phyloP scores from a whole-genome alignment of 2,329 filamentous ascomycete species.

The Ophiosphaerella korrae region DNA sequence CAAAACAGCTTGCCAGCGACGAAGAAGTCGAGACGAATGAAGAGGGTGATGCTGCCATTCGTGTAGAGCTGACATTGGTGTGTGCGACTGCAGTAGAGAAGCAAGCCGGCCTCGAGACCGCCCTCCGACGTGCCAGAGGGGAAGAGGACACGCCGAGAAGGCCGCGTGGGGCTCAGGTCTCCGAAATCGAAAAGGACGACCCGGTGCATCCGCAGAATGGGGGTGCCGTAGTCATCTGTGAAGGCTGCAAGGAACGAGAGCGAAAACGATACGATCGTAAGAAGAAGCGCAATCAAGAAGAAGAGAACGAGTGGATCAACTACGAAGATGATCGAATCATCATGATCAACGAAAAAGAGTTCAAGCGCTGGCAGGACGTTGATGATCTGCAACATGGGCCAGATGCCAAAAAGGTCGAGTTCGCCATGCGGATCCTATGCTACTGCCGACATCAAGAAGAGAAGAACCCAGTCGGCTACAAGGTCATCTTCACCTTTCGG shows the following conservation, averaged over 20 bases:
- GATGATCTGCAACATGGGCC: constrained; percentile 27
- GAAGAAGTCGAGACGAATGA: constrained; percentile 72
- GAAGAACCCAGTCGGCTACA: constrained; percentile 76
- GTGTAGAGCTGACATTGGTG: constrained; percentile 60
- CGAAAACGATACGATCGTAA: constrained; percentile 89
- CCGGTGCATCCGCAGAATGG: constrained; percentile 80
- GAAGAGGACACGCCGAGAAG: constrained; percentile 47
- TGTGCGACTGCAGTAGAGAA: constrained; percentile 92
- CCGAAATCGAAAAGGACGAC: constrained; percentile 61
- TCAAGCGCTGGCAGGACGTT: constrained; percentile 40
- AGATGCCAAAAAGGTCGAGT: constrained; percentile 73
- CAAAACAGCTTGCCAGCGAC: constrained; percentile 82
- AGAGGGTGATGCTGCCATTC: constrained; percentile 61
- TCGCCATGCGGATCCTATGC: constrained; percentile 94
- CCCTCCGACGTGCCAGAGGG: constrained; percentile 64
- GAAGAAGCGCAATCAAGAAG: constrained; percentile 85
- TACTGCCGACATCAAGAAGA: constrained; percentile 96
- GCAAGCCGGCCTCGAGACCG: constrained; percentile 67
- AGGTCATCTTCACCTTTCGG: constrained; percentile 92
- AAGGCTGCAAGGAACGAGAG: constrained; percentile 89
- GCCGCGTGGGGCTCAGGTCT: constrained; percentile 46
- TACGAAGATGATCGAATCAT: constrained; percentile 52
- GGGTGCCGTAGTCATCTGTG: constrained; percentile 91
- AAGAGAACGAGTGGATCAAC: constrained; percentile 79
- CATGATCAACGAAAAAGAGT: constrained; percentile 47